These are phyloP conservation scores for Fragilariopsis cylindrus DNA, from an alignment of 108 stramenopile genomes.

Conservation along the genomic window DNA sequence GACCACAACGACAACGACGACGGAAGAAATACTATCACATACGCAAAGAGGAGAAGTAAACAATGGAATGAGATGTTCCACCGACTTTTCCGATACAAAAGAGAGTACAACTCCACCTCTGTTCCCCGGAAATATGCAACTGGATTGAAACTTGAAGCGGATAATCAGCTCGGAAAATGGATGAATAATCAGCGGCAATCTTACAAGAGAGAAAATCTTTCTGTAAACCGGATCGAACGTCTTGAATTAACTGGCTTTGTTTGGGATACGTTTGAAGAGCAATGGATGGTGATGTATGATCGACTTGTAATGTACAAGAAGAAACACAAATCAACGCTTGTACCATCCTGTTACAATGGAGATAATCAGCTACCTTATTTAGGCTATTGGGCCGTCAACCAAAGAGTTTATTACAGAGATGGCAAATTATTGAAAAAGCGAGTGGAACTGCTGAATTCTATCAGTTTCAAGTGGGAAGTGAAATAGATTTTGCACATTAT, in stretches of 20 bases:
- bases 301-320: constrained; percentile 3
- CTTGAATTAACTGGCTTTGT: background rate
- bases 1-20: no score
- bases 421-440: background rate
- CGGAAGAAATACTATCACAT: no score
- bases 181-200: background rate
- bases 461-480: constrained; percentile 7
- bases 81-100: no score
- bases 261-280: background rate
- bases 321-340: background rate
- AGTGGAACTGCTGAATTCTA: background rate
- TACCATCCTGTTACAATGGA: background rate
- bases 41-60: no score
- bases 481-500: background rate
- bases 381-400: background rate
- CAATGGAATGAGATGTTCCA: no score
- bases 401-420: background rate
- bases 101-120: no score
- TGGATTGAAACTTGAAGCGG: background rate
- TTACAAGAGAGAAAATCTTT: background rate
- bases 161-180: background rate
- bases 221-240: background rate
- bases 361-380: background rate
- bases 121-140: no score
- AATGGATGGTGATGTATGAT: constrained; percentile 7